These are phyloP conservation scores for Diaporthe amygdali DNA, from an alignment of 2,329 filamentous ascomycete species.

Conservation along the genomic window DNA sequence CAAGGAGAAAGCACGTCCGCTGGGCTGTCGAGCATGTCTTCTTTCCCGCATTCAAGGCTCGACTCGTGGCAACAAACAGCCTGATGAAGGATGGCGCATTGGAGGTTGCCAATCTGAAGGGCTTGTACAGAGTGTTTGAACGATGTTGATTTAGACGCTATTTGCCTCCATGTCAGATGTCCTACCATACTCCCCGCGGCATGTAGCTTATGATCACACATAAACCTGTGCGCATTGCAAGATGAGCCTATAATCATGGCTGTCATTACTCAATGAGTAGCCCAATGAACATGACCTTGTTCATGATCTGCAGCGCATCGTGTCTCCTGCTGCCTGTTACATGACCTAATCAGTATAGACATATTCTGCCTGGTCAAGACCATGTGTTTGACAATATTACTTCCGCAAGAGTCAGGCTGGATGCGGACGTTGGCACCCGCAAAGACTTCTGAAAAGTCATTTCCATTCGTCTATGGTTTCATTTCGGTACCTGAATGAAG, in stretches of 20 bases:
- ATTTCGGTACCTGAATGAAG: slow-evolving; percentile 13
- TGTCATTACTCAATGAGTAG: background rate
- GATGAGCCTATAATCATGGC: background rate
- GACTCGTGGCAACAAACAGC: slow-evolving; percentile 80
- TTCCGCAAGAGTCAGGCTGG: background rate
- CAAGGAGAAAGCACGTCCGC: slow-evolving; percentile 71
- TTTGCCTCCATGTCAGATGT: background rate
- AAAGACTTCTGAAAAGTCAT: slow-evolving; percentile 21
- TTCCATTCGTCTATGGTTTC: slow-evolving; percentile 27
- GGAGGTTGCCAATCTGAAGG: slow-evolving; percentile 91
- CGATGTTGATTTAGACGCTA: slow-evolving; percentile 64
- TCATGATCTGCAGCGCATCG: background rate
- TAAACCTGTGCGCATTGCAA: background rate
- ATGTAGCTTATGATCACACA: background rate
- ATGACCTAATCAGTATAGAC: too few species aligned
- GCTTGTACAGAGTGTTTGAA: slow-evolving; percentile 93
- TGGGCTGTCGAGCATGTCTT: slow-evolving; percentile 82
- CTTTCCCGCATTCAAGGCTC: slow-evolving; percentile 85
- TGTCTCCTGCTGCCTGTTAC: background rate
- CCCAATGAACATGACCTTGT: background rate
- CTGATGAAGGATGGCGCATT: slow-evolving; percentile 77
- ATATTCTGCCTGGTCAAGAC: too few species aligned
- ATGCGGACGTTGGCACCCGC: background rate
- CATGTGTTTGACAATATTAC: background rate
- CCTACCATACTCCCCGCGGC: background rate